These are phyloP conservation scores for Phtheirospermum japonicum DNA, from an alignment of 257 asterid species.

Conservation along the genomic window DNA sequence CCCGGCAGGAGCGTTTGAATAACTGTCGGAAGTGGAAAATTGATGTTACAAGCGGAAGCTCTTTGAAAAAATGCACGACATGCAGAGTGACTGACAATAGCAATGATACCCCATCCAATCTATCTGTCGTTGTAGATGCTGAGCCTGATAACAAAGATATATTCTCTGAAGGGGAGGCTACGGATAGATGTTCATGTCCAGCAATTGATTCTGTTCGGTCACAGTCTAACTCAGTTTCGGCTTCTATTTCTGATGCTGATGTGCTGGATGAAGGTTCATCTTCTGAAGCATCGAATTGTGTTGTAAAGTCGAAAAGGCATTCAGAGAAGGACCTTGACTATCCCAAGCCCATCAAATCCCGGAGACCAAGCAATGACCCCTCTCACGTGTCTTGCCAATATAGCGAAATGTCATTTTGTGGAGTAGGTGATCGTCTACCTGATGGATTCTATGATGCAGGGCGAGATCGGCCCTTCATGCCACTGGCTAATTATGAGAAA, in stretches of 20 bases:
- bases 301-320: constrained; percentile 72
- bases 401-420: constrained; percentile 71
- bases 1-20: constrained; percentile 64
- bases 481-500: constrained; percentile 58
- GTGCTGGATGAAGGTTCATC: constrained; percentile 33
- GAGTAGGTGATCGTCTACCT: constrained; percentile 60
- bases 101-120: constrained; percentile 33
- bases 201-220: neutral
- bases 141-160: too few species aligned
- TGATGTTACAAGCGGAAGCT: constrained; percentile 35
- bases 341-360: constrained; percentile 80
- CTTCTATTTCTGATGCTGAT: constrained; percentile 8
- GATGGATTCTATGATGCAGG: constrained; percentile 99
- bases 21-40: constrained; percentile 61
- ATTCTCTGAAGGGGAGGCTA: neutral
- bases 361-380: constrained; percentile 63
- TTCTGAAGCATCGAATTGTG: constrained; percentile 38
- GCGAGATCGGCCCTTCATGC: constrained; percentile 84
- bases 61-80: constrained; percentile 48
- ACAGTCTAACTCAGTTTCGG: neutral
- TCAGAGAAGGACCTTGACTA: constrained; percentile 75
- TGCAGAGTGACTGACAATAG: constrained; percentile 45
- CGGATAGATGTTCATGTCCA: neutral
- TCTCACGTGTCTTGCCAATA: constrained; percentile 60
- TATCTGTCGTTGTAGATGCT: constrained; percentile 37